Evolutionary conservation across 805 yeast species (phyloP).

Genomic region (Lipomyces spencermartinsiae): DNA sequence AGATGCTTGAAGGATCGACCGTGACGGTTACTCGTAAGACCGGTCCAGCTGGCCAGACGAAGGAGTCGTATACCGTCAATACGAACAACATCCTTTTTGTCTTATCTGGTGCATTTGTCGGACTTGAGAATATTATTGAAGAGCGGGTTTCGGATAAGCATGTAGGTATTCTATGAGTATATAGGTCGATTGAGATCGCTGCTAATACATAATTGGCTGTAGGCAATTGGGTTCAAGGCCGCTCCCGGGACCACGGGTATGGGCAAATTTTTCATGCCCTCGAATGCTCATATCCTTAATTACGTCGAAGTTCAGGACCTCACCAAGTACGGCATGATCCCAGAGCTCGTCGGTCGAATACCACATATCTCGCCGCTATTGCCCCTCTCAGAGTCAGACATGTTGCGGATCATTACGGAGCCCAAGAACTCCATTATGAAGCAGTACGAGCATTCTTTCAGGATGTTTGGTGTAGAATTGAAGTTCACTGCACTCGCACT

Average conservation of each 20-base stretch:
- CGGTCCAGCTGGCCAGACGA: conserved; percentile 17
- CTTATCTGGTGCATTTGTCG: conserved; percentile 68
- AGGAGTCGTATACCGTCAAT: conserved; percentile 56
- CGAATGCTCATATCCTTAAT: conserved; percentile 47
- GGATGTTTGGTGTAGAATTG: conserved; percentile 58
- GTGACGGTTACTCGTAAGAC: conserved; percentile 50
- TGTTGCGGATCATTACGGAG: conserved; percentile 58
- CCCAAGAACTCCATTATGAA: conserved; percentile 61
- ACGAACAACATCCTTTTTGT: conserved; percentile 63
- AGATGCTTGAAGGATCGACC: conserved; percentile 62
- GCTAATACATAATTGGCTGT: conserved; percentile 7
- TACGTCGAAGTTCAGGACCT: conserved; percentile 59
- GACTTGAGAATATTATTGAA: conserved; percentile 57
- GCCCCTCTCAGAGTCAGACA: conserved; percentile 54
- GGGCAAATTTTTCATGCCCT: conserved; percentile 40
- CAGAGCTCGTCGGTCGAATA: conserved; percentile 65
- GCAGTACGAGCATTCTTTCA: conserved; percentile 61
- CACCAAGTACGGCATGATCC: conserved; percentile 60
- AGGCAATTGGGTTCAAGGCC: conserved; percentile 30
- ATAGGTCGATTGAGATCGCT: conserved; percentile 39
- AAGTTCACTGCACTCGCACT: conserved; percentile 58
- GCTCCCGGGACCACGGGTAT: conserved; percentile 37
- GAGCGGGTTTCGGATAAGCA: conserved; percentile 44
- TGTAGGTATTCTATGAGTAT: conserved; percentile 31
- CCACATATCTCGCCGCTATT: conserved; percentile 60